Evolutionary conservation across 768 basidiomycete species (phyloP), one percentile per base, ranked within the genome.

Genomic region (Agaricus subrufescens): DNA sequence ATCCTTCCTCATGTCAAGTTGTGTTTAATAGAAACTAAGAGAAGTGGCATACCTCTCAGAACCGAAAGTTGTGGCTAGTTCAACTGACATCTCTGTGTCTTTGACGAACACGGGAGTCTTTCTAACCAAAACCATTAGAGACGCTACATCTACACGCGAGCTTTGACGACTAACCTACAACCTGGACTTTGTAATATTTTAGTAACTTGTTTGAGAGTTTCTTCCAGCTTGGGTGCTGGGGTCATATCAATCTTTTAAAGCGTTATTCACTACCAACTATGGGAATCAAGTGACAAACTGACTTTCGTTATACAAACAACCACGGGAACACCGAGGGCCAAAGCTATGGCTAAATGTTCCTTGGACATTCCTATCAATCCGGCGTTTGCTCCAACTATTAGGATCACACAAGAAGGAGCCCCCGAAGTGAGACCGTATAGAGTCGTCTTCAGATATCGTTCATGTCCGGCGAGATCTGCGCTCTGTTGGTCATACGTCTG

Each of bases 351-450:
- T 10, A 99, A 75, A 70, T 99, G 97, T 69, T 99, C 97, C 70
- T 98, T 94, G 34, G 88, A 91, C 92, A 94, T 93, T 50, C 91
- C 82, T 60, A 93, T 92, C 42, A 93, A 68, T 7, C 91, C 91
- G 1, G 97, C 96, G 67, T 99, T 98, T 7, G 86, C 94, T 23
- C 95, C 97, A 10, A 98, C 91, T 74, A 96, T 95, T 46, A 99
- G 75, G 53, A 97, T 85, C 11, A 91, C 89, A 66, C 89, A 96
- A 56, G 85, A 96, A 53, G 96, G 94, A 0, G 93, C 88, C 29
- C 94, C 93, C 3, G 94, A 96, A 0, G 95, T 97, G 49, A 99
- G 71, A 0, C 97, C 96, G 63, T 96, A 98, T 48, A 98, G 72
- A 3, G 96, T 98, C 0, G 96, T 98, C 74, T 91, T 91, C 47